Percentiles rank a stretch among this genome's conserved stretches.
These are phyloP conservation scores for Plasmodium gallinaceum DNA, from an alignment of 169 alveolate genomes.

Conservation along the genomic window DNA sequence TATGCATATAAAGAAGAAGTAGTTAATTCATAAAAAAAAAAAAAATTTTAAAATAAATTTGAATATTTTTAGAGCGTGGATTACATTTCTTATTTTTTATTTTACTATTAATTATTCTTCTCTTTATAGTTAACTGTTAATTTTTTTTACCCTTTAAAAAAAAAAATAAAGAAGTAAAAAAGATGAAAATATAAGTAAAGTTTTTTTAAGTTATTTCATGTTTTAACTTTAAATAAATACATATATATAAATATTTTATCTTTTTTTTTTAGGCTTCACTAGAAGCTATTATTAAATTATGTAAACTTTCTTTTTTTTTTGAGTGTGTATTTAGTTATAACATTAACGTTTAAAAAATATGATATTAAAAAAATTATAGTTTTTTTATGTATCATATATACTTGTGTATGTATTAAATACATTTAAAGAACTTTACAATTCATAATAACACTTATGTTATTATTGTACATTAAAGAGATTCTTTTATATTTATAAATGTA, in stretches of 20 bases:
- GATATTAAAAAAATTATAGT: too few species aligned
- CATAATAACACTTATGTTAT: too few species aligned
- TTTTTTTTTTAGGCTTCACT: conserved; percentile 72
- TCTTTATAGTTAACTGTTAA: not conserved
- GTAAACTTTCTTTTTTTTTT: conserved; percentile 27
- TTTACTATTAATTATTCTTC: not conserved
- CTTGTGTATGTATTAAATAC: not conserved
- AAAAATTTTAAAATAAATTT: not conserved
- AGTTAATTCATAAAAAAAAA: not conserved
- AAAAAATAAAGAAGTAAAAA: conserved; percentile 3
- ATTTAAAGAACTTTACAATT: not conserved
- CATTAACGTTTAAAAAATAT: not conserved
- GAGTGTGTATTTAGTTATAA: conserved; percentile 6
- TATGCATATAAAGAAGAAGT: too few species aligned
- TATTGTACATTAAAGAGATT: too few species aligned
- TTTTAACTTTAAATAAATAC: conserved; percentile 4
- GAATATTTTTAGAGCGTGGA: conserved; percentile 1
- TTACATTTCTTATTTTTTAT: not conserved
- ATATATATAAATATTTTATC: conserved; percentile 13
- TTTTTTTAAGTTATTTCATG: conserved; percentile 8
- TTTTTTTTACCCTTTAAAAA: not conserved
- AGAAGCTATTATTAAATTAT: conserved; percentile 53
- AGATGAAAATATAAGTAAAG: not conserved
- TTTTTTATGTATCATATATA: not conserved
- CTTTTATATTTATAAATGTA: too few species aligned